Base-by-base conservation (phyloP, 2,329 filamentous ascomycete genomes). In the Leptographium lundbergii region DNA sequence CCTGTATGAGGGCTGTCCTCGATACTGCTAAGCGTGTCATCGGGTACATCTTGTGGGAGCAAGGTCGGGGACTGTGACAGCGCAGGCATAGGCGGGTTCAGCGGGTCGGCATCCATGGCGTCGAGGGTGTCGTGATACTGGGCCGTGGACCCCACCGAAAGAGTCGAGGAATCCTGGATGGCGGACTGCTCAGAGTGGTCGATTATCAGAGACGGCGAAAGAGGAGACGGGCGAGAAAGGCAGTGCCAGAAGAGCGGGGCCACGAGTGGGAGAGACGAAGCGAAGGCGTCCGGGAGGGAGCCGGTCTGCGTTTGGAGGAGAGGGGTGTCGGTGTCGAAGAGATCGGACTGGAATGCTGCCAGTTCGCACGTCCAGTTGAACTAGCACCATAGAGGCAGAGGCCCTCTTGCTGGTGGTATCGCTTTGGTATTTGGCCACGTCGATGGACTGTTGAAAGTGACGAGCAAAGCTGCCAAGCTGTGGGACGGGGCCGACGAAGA, bases 41-140 rank as follows among this genome's bases (percentile, higher is more conserved):
- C 79, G 61, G 72, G 73, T 60, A 66, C 65, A 34, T 75, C 74
- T 58, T 69, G 68, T 25, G 68, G 66, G 55, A 56, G 60, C 22
- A 59, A 66, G 65, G 60, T 19, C 6, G 59, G 47, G 6, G 54
- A 13, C 27, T 54, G 56, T 29, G 45, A 24, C 39, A 58, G 36
- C 6, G 57, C 57, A 4, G 63, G 56, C 24, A 59, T 58, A 5
- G 69, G 64, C 54, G 71, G 71, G 56, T 76, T 58, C 5, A 70
- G 64, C 54, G 71, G 71, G 56, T 76, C 72, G 61, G 73, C 72
- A 59, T 84, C 80, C 75, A 80, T 79, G 61, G 66, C 76, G 66
- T 78, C 75, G 65, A 69, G 69, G 60, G 74, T 73, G 76, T 78
- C 75, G 75, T 77, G 75, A 67, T 75, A 78, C 67, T 78, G 77